Conservation (phyloP, 2,329 filamentous ascomycete species). For the Colletotrichum eremochloae region DNA sequence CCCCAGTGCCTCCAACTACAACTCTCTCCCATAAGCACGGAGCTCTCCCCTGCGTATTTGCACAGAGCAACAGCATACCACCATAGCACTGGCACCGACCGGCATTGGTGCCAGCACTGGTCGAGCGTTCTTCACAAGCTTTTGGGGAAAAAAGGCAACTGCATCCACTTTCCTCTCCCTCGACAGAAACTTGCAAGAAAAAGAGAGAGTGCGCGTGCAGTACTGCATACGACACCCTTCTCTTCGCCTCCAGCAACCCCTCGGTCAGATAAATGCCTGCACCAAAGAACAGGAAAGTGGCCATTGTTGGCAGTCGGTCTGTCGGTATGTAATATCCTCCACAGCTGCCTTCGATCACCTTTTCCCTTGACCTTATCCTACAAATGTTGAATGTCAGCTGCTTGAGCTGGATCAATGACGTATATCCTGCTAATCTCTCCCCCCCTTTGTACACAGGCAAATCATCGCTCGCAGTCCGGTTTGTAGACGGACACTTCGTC, state of each 20-base stretch:
- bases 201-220: neutral
- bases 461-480: conserved; percentile 96
- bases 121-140: conserved; percentile 4
- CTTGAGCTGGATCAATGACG: conserved; percentile 4
- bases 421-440: conserved; percentile 12
- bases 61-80: neutral
- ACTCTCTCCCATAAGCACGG: neutral
- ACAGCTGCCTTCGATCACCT: neutral
- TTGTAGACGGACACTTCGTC: conserved; percentile 97
- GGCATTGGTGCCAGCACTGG: neutral
- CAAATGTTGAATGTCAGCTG: neutral
- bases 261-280: conserved; percentile 68
- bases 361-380: neutral
- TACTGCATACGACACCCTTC: neutral
- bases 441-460: conserved; percentile 74
- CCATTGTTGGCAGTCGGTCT: conserved; percentile 93
- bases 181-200: neutral
- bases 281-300: conserved; percentile 92
- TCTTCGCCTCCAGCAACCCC: conserved; percentile 10
- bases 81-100: neutral
- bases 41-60: neutral
- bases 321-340: conserved; percentile 67
- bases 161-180: neutral
- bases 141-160: neutral
- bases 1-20: neutral